Base-by-base conservation (phyloP, 164 flowering plant genomes). In the Magnolia sinica region DNA sequence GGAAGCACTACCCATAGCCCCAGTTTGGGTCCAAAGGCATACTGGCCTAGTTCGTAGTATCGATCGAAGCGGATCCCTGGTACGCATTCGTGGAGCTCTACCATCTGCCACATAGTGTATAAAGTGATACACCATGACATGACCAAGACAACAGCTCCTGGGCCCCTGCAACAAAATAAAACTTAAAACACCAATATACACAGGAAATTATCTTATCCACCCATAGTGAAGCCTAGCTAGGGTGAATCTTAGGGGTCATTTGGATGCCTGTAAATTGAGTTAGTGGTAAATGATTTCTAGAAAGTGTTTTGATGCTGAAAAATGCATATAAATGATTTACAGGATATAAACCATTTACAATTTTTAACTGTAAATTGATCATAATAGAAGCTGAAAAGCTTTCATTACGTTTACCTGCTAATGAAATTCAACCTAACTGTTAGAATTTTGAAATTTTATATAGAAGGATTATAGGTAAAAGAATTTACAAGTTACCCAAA, bases 1-100 rank as follows among this genome's bases (percentile, higher is more conserved):
- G 98, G 98, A 0, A 94, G 88, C 64, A 94, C 98, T 8, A 94
- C 85, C 97, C 95, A 94, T 13, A 91, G 85, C 37, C 98, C 98
- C 0, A 89, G 88, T 71, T 85, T 89, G 31, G 87, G 87, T 19
- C 98, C 98, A 50, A 94, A 91, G 20, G 94, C 97, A 74, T 92
- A 78, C 55, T 86, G 83, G 0, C 96, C 95, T 0, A 94, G 88
- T 75, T 92, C 91, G 23, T 84, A 75, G 82, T 94, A 94, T 4
- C 94, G 91, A 65, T 92, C 97, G 50, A 94, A 94, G 0, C 98
- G 91, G 16, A 80, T 83, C 50, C 98, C 98, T 0, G 95, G 94
- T 4, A 92, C 90, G 52, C 89, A 86, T 76, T 94, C 98, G 76
- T 94, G 98, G 50, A 94, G 91, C 29, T 91, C 91, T 72, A 90